These are phyloP conservation scores for Dimargaris xerosporica DNA, from an alignment of 192 early-diverging fungal species.

Conservation along the genomic window DNA sequence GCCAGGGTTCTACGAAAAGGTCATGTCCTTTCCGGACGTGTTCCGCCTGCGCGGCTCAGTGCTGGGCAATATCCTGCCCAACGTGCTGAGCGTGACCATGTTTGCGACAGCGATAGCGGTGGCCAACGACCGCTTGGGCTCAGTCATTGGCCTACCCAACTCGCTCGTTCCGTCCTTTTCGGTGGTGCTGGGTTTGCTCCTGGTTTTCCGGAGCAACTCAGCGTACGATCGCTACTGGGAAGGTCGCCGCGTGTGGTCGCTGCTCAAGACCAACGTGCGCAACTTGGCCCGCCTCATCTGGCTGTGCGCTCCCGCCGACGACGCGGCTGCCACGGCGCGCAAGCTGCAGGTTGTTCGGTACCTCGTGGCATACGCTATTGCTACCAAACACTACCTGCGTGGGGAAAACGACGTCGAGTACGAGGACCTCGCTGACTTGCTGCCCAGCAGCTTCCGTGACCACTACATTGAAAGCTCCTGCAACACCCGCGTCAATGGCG, in stretches of 20 bases:
- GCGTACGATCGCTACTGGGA: slow-evolving; percentile 77
- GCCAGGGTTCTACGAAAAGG: slow-evolving; percentile 4
- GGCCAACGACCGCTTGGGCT: slow-evolving; percentile 18
- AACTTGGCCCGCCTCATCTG: slow-evolving; percentile 66
- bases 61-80: slow-evolving; percentile 20
- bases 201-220: slow-evolving; percentile 37
- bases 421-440: slow-evolving; percentile 38
- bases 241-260: slow-evolving; percentile 69
- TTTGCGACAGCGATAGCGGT: slow-evolving; percentile 16
- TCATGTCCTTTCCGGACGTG: slow-evolving; percentile 2
- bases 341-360: slow-evolving; percentile 40
- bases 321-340: slow-evolving; percentile 30
- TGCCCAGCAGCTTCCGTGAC: slow-evolving; percentile 31
- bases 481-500: not conserved
- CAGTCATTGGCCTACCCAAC: slow-evolving; percentile 23
- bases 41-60: slow-evolving; percentile 30
- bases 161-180: slow-evolving; percentile 29
- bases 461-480: slow-evolving; percentile 16
- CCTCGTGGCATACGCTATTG: slow-evolving; percentile 33
- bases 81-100: slow-evolving; percentile 15
- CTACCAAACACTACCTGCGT: slow-evolving; percentile 42
- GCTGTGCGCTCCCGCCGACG: slow-evolving; percentile 35
- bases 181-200: slow-evolving; percentile 35
- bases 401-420: slow-evolving; percentile 40
- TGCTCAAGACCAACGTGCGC: slow-evolving; percentile 48